Conservation (phyloP, 768 basidiomycete genomes). For the Boletus insuetus region DNA sequence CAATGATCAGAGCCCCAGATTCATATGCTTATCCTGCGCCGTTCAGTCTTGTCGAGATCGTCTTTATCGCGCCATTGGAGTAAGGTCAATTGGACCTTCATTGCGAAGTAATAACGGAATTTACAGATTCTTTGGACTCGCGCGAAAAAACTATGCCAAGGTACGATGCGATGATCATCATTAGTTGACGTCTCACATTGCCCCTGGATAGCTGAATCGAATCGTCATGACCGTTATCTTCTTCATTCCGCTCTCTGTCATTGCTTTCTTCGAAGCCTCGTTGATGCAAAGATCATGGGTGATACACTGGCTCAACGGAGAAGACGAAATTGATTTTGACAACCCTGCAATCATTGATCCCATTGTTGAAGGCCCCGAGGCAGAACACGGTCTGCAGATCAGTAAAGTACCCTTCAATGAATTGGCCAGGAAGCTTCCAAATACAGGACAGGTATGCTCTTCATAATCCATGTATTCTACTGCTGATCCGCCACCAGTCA, state of each 20-base stretch:
- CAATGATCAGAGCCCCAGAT: conserved; percentile 85
- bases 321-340: conserved; percentile 59
- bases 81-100: conserved; percentile 37
- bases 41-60: conserved; percentile 82
- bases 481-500: conserved; percentile 46
- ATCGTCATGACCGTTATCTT: conserved; percentile 78
- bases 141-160: conserved; percentile 54
- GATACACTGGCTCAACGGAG: conserved; percentile 60
- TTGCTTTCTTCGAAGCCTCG: conserved; percentile 73
- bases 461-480: background rate
- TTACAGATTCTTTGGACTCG: conserved; percentile 45
- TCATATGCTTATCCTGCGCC: conserved; percentile 84
- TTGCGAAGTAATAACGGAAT: conserved; percentile 1
- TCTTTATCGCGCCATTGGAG: conserved; percentile 86
- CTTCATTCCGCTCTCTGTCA: conserved; percentile 68
- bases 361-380: conserved; percentile 51
- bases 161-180: conserved; percentile 28
- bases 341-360: conserved; percentile 57
- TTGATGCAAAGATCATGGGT: conserved; percentile 60
- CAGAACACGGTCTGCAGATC: conserved; percentile 57
- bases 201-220: conserved; percentile 59
- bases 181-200: background rate
- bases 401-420: conserved; percentile 69
- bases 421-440: conserved; percentile 68
- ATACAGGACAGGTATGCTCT: conserved; percentile 61